A percentile compares a stretch with the other conserved stretches of the same genome.
Evolutionary conservation across 2,329 filamentous ascomycete species (phyloP).

Genomic region (Pyrenophora graminea): DNA sequence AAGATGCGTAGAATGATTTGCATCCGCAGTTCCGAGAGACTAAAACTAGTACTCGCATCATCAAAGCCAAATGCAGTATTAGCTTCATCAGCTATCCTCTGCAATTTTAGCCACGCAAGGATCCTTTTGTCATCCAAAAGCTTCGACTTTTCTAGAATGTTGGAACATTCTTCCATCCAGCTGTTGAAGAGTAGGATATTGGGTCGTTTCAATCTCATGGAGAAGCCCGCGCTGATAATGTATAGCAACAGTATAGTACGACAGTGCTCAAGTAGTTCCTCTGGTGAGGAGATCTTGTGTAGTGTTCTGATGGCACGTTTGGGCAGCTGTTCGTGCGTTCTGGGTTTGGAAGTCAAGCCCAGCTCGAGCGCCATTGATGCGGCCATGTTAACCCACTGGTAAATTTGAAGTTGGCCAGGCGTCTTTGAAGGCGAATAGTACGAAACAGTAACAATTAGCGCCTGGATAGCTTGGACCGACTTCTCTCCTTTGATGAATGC

Average conservation of each 20-base stretch:
- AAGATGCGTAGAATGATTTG: conserved; percentile 44
- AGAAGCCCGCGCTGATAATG: conserved; percentile 39
- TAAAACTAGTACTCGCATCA: conserved; percentile 45
- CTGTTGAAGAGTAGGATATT: conserved; percentile 43
- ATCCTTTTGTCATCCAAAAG: conserved; percentile 36
- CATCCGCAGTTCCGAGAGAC: conserved; percentile 41
- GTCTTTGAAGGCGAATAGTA: conserved; percentile 43
- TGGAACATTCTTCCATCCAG: conserved; percentile 44
- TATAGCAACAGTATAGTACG: conserved; percentile 41
- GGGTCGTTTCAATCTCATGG: conserved; percentile 41
- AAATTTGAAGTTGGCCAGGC: conserved; percentile 40
- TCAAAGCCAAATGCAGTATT: conserved; percentile 46
- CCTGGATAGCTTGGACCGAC: conserved; percentile 43
- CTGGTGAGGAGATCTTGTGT: conserved; percentile 41
- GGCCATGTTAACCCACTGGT: conserved; percentile 43
- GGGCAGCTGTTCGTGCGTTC: conserved; percentile 45
- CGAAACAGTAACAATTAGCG: conserved; percentile 40
- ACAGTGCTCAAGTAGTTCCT: conserved; percentile 43
- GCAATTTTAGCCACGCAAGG: conserved; percentile 39
- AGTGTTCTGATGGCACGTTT: conserved; percentile 38
- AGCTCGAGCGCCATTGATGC: conserved; percentile 44
- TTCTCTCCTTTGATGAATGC: conserved; percentile 46
- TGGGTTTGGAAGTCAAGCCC: conserved; percentile 43
- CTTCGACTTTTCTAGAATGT: conserved; percentile 39
- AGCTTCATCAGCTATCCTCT: conserved; percentile 44